phyloP scores from a whole-genome alignment of 1,139 yeast species.

The Nakaseomyces delphensis region DNA sequence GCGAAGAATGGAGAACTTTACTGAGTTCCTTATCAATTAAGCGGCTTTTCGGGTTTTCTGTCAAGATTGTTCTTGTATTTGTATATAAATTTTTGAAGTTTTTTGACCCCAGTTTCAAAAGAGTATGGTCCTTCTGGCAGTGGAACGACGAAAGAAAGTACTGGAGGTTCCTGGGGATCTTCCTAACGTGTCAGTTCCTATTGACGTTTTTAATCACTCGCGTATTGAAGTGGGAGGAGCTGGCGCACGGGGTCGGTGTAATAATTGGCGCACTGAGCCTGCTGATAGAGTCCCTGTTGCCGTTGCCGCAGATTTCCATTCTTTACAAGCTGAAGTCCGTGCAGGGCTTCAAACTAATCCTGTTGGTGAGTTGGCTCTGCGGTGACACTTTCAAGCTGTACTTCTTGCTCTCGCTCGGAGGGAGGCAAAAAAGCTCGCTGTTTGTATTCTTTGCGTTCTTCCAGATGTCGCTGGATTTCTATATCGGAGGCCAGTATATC shows the following conservation, averaged over 20 bases:
- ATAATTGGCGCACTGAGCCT: slow-evolving; percentile 64
- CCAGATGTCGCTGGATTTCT: slow-evolving; percentile 69
- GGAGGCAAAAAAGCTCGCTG: slow-evolving; percentile 49
- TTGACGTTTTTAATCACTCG: slow-evolving; percentile 27
- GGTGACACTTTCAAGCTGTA: slow-evolving; percentile 76
- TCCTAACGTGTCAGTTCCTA: slow-evolving; percentile 32
- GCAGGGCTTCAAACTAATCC: slow-evolving; percentile 67
- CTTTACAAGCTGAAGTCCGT: slow-evolving; percentile 60
- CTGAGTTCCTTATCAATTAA: slow-evolving; percentile 17
- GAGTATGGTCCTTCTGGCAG: slow-evolving; percentile 76
- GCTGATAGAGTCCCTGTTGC: slow-evolving; percentile 71
- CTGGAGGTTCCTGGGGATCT: slow-evolving; percentile 58
- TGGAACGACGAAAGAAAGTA: slow-evolving; percentile 57
- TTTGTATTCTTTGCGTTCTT: slow-evolving; percentile 72
- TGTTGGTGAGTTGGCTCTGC: slow-evolving; percentile 76
- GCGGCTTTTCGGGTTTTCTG: slow-evolving; percentile 17
- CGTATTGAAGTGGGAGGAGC: slow-evolving; percentile 28
- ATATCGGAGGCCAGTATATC: slow-evolving; percentile 67
- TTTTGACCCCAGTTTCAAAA: slow-evolving; percentile 59
- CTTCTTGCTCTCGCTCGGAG: slow-evolving; percentile 43
- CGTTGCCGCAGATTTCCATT: slow-evolving; percentile 77
- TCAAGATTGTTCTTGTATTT: slow-evolving; percentile 25
- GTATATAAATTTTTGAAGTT: slow-evolving; percentile 39
- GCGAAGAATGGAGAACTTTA: slow-evolving; percentile 23
- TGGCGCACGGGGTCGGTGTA: slow-evolving; percentile 29